A percentile compares a stretch with the other conserved stretches of the same genome.
phyloP scores from a whole-genome alignment of 768 basidiomycete species.

The Hygrocybe punicea region DNA sequence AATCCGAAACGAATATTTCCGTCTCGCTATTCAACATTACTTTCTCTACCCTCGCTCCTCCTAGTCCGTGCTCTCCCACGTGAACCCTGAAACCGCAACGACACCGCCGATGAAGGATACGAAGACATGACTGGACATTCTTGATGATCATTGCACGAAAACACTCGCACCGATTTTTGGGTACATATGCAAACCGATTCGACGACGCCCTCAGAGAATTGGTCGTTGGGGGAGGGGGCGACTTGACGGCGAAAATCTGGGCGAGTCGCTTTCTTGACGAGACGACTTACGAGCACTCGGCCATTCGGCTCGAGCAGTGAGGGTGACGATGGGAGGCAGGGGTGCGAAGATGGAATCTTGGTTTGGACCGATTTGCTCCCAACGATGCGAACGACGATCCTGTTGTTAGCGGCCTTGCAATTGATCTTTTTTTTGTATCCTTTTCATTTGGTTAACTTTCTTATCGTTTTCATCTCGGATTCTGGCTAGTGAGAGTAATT shows the following conservation, averaged over 20 bases:
- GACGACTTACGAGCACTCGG: neutral
- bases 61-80: constrained; percentile 5
- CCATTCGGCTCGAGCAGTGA: no score
- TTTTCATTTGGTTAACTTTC: no score
- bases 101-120: constrained; percentile 5
- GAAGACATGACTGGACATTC: constrained; percentile 9
- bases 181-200: neutral
- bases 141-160: constrained; percentile 10
- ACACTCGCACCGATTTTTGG: neutral
- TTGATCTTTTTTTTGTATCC: no score
- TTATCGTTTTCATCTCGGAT: no score
- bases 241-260: neutral
- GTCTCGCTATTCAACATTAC: constrained; percentile 6
- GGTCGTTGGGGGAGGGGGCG: neutral
- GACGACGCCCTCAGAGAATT: constrained; percentile 5
- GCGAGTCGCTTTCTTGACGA: neutral
- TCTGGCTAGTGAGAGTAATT: no score
- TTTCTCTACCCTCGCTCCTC: constrained; percentile 27
- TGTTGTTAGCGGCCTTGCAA: no score
- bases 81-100: neutral
- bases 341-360: no score
- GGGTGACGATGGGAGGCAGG: neutral
- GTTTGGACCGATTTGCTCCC: no score
- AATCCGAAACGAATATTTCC: neutral
- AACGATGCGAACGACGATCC: no score